Evolutionary conservation across 2,329 filamentous ascomycete species (phyloP).

Genomic region (Metarhizium guizhouense): DNA sequence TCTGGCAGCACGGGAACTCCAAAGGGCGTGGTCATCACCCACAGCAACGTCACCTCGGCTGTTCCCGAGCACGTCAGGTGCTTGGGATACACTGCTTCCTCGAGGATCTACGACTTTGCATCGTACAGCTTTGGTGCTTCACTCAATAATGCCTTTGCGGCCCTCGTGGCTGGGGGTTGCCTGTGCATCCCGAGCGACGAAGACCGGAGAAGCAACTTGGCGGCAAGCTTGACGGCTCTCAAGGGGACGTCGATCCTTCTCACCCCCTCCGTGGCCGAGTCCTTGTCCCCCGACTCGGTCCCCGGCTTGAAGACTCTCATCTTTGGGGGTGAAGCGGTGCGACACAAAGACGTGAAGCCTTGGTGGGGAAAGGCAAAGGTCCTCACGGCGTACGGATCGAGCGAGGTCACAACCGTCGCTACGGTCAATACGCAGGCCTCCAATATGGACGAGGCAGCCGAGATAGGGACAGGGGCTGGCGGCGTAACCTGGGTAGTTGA

Average conservation of each 20-base stretch:
- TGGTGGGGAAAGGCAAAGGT: too few species aligned
- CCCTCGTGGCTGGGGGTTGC: neutral
- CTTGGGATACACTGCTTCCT: neutral
- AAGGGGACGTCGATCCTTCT: neutral
- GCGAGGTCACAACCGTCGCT: too few species aligned
- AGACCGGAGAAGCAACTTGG: neutral
- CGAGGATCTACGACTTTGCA: neutral
- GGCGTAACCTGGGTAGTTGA: neutral
- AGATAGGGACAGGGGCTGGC: neutral
- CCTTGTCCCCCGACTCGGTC: neutral
- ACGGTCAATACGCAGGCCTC: neutral
- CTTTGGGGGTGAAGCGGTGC: too few species aligned
- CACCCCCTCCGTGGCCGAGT: neutral
- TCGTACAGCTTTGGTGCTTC: neutral
- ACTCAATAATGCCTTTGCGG: neutral
- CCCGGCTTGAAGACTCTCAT: neutral
- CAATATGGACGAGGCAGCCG: neutral
- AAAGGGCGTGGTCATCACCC: slow-evolving; percentile 5
- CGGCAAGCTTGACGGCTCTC: neutral
- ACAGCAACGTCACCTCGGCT: neutral
- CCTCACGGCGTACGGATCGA: too few species aligned
- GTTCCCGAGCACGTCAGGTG: neutral
- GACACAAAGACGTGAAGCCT: too few species aligned
- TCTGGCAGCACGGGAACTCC: slow-evolving; percentile 8
- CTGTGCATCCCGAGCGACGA: neutral